A percentile compares a stretch with the other conserved stretches of the same genome.
Evolutionary conservation across 2,329 filamentous ascomycete genomes (phyloP).

Genomic region (Claviceps quebecensis): DNA sequence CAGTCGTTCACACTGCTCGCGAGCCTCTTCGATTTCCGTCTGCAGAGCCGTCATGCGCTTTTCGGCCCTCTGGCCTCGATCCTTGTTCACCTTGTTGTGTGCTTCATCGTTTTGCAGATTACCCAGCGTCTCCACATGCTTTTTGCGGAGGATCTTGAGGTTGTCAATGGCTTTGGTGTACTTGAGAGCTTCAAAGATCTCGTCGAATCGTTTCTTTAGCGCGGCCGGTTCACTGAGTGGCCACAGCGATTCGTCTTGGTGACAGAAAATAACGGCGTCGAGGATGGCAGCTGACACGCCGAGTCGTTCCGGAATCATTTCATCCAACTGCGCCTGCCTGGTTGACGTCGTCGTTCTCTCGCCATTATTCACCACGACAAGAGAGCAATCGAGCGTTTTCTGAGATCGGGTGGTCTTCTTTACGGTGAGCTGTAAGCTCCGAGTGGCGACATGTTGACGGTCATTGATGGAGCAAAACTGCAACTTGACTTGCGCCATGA

Average conservation of each 20-base stretch:
- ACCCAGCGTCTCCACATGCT: slow-evolving; percentile 60
- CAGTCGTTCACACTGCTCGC: slow-evolving; percentile 43
- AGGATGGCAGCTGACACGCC: slow-evolving; percentile 84
- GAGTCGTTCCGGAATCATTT: slow-evolving; percentile 70
- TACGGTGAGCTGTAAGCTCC: slow-evolving; percentile 73
- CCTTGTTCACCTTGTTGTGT: slow-evolving; percentile 71
- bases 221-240: slow-evolving; percentile 77
- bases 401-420: slow-evolving; percentile 65
- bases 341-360: slow-evolving; percentile 70
- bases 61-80: slow-evolving; percentile 60
- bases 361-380: slow-evolving; percentile 64
- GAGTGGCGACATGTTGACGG: slow-evolving; percentile 66
- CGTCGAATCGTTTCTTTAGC: slow-evolving; percentile 89
- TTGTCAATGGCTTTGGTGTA: slow-evolving; percentile 97
- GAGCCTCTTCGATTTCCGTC: slow-evolving; percentile 48
- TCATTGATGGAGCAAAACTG: slow-evolving; percentile 70
- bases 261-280: slow-evolving; percentile 94
- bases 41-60: slow-evolving; percentile 51
- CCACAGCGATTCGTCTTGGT: slow-evolving; percentile 96
- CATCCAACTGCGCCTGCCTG: slow-evolving; percentile 66
- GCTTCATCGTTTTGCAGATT: slow-evolving; percentile 62
- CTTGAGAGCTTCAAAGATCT: slow-evolving; percentile 93
- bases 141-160: slow-evolving; percentile 75
- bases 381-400: slow-evolving; percentile 72
- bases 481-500: slow-evolving; percentile 82